Percentiles rank a stretch among this genome's conserved stretches.
phyloP scores from a whole-genome alignment of 129 eudicot genomes.

The Artemisia argyi region DNA sequence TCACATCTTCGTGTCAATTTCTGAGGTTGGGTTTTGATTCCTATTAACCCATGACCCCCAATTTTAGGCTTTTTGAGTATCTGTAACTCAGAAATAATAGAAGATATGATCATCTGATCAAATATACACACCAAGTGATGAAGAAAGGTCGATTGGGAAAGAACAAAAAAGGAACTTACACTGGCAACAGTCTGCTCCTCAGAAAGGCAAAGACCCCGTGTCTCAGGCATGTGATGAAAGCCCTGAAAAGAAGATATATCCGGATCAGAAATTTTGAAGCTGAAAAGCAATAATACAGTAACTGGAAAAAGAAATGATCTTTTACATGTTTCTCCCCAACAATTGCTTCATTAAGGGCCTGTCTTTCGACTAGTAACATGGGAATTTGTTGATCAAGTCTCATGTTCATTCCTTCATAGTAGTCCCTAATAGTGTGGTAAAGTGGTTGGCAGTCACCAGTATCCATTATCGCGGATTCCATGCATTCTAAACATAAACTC shows the following conservation, averaged over 20 bases:
- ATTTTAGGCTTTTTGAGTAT: conserved; percentile 75
- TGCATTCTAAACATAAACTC: conserved; percentile 92
- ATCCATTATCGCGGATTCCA: conserved; percentile 98
- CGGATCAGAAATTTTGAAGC: conserved; percentile 23
- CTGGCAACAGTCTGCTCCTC: conserved; percentile 97
- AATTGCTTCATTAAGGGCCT: conserved; percentile 96
- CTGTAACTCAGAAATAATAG: conserved; percentile 39
- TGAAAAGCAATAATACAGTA: conserved; percentile 11
- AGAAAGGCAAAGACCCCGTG: conserved; percentile 95
- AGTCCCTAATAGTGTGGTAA: conserved; percentile 91
- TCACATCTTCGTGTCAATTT: conserved; percentile 85
- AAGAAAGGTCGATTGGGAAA: conserved; percentile 12
- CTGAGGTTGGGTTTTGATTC: conserved; percentile 95
- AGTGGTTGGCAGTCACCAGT: conserved; percentile 98
- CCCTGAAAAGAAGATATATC: conserved; percentile 58
- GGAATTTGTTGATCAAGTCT: conserved; percentile 91
- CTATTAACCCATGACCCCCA: conserved; percentile 75
- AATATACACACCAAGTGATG: background rate
- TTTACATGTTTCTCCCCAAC: conserved; percentile 97
- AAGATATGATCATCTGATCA: background rate
- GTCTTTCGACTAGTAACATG: conserved; percentile 96
- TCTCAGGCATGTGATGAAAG: conserved; percentile 98
- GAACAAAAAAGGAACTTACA: conserved; percentile 41
- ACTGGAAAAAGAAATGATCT: conserved; percentile 8
- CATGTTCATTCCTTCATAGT: conserved; percentile 99